Base-by-base conservation (phyloP, 108 stramenopile genomes). In the Cylindrotheca fusiformis region DNA sequence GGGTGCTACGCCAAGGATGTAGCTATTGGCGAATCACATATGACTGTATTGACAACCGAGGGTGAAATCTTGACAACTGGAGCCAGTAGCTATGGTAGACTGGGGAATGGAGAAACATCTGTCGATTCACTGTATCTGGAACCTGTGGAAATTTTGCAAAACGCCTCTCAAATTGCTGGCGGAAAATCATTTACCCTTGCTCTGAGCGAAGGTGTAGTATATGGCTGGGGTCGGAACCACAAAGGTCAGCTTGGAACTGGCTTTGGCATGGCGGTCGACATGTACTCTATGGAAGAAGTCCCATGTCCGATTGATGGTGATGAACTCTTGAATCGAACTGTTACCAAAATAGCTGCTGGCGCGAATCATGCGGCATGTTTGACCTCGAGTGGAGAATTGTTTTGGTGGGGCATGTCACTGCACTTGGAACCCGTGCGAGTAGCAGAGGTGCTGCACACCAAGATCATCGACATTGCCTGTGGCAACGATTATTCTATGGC, bases 161-260 rank as follows among this genome's bases (percentile, higher is more conserved):
- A 63, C 55, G 77, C 83, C 2, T 46, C 65, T 29, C 74, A 76
- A 33, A 85, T 90, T 72, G 82, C 80, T 19, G 74, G 82, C 5
- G 93, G 93, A 2, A 76, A 83, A 57, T 86, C 85, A 24, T 94
- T 91, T 68, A 86, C 85, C 41, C 36, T 91, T 52, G 87, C 88
- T 8, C 58, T 94, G 60, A 61, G 63, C 4, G 87, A 81, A 33
- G 89, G 87, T 18, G 70, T 88, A 30, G 50, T 94, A n/a, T 80
- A 87, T 65, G 81, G 75, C 2, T 94, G 93, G 93, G 93, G 93
- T 19, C 71, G 87, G 18, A 91, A 91, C 53, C 82, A 90, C 60
- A 88, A 94, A 60, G 93, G 89, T 41, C 92, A 93, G 66, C 69
- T 90, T 6, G 92, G 92, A n/a, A 79, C 81, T 2, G 92, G 92